Evolutionary conservation across 176 grass and related monocot species (phyloP).

Genomic region (Panicum miliaceum): DNA sequence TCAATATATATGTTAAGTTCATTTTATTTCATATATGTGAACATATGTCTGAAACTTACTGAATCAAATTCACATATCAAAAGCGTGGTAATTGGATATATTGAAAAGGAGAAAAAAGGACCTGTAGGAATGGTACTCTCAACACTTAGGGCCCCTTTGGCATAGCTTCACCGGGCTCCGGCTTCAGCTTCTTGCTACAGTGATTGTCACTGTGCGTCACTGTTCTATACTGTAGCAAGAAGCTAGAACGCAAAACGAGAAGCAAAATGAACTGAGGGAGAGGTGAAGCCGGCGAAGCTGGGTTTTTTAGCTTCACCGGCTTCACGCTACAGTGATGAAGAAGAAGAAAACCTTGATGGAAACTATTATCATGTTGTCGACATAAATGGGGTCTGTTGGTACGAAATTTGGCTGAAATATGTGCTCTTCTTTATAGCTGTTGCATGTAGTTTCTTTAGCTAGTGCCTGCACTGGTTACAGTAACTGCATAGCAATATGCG

Average conservation of each 20-base stretch:
- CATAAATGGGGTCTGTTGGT: slow-evolving; percentile 18
- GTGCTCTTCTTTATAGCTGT: slow-evolving; percentile 11
- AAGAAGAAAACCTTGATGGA: slow-evolving; percentile 32
- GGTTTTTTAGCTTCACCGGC: too few species aligned
- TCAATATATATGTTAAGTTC: not conserved
- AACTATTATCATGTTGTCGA: not conserved
- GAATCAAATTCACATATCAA: slow-evolving; percentile 28
- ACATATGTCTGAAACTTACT: not conserved
- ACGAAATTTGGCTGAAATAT: slow-evolving; percentile 10
- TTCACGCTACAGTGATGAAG: too few species aligned
- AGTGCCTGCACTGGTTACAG: slow-evolving; percentile 2
- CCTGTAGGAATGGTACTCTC: slow-evolving; percentile 1
- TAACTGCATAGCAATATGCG: slow-evolving; percentile 14
- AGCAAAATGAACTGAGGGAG: too few species aligned
- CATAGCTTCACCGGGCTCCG: too few species aligned
- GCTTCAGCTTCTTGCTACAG: too few species aligned
- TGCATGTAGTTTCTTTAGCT: slow-evolving; percentile 22
- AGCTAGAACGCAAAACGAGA: too few species aligned
- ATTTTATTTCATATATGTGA: slow-evolving; percentile 27
- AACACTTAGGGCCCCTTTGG: too few species aligned
- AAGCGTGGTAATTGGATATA: slow-evolving; percentile 6
- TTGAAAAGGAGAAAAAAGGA: slow-evolving; percentile 7
- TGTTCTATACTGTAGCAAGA: too few species aligned
- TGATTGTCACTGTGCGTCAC: too few species aligned
- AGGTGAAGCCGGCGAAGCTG: too few species aligned